Percentiles rank a stretch among this genome's conserved stretches.
These are phyloP conservation scores for Paraphoma chrysanthemicola DNA, from an alignment of 2,329 filamentous ascomycete species.

Conservation along the genomic window DNA sequence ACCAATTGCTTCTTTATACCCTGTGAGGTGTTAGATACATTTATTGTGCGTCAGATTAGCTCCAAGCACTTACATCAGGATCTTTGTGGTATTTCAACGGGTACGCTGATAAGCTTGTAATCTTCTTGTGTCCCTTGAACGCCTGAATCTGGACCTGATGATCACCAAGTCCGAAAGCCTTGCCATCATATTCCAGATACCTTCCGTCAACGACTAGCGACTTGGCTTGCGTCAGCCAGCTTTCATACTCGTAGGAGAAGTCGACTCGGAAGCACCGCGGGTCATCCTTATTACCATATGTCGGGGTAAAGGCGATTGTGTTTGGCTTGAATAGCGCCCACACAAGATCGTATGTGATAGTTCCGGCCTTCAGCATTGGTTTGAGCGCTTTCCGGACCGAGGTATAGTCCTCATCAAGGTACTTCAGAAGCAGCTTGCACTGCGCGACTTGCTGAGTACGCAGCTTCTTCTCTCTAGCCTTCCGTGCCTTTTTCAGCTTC, in stretches of 20 bases:
- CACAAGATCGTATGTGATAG: constrained; percentile 86
- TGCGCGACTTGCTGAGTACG: constrained; percentile 67
- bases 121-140: constrained; percentile 84
- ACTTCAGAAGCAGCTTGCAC: constrained; percentile 75
- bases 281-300: constrained; percentile 78
- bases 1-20: constrained; percentile 71
- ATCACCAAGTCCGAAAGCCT: constrained; percentile 78
- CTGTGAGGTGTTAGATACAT: constrained; percentile 4
- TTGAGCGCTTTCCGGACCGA: constrained; percentile 80
- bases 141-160: constrained; percentile 72
- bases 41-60: constrained; percentile 1
- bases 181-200: constrained; percentile 90
- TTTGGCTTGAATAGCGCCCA: constrained; percentile 92
- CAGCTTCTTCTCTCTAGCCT: constrained; percentile 67
- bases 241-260: constrained; percentile 72
- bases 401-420: constrained; percentile 82
- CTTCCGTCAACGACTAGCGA: constrained; percentile 79
- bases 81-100: constrained; percentile 83
- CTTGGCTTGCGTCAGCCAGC: constrained; percentile 70
- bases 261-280: constrained; percentile 85
- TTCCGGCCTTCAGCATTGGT: constrained; percentile 78
- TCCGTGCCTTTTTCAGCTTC: constrained; percentile 63
- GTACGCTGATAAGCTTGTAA: constrained; percentile 78
- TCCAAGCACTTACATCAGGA: constrained; percentile 53
- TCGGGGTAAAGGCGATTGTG: constrained; percentile 76